These are phyloP conservation scores for Fusarium denticulatum DNA, from an alignment of 2,329 filamentous ascomycete genomes.

Conservation along the genomic window DNA sequence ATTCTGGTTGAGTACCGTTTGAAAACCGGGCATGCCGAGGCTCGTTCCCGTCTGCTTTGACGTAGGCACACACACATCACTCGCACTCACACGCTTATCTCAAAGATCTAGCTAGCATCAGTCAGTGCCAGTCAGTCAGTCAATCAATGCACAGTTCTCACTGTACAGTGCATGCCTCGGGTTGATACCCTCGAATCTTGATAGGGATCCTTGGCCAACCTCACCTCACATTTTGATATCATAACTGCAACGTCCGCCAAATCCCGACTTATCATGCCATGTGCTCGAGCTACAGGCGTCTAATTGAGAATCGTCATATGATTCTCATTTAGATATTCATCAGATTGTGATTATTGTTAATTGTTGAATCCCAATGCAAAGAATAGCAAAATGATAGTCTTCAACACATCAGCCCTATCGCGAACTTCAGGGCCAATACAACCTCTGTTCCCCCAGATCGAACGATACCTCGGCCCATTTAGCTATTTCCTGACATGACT, in stretches of 20 bases:
- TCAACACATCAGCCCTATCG: constrained; percentile 31
- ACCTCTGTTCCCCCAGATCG: constrained; percentile 22
- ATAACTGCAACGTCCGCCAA: constrained; percentile 4
- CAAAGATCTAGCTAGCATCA: constrained; percentile 23
- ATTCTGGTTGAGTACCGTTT: constrained; percentile 10
- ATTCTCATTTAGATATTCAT: not conserved
- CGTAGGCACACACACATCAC: not conserved
- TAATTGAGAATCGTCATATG: constrained; percentile 1
- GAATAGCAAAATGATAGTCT: not conserved
- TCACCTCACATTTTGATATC: constrained; percentile 10
- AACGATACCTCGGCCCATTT: constrained; percentile 41
- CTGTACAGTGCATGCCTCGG: constrained; percentile 7
- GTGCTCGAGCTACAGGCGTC: not conserved
- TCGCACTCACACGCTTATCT: constrained; percentile 22
- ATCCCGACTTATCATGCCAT: constrained; percentile 28
- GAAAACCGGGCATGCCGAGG: constrained; percentile 25
- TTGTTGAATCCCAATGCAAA: constrained; percentile 23
- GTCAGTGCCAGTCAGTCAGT: not conserved
- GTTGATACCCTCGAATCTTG: not conserved
- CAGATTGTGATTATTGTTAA: not conserved
- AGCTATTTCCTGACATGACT: constrained; percentile 25
- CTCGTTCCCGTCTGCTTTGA: not conserved
- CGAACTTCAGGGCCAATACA: constrained; percentile 12
- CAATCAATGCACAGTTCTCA: not conserved
- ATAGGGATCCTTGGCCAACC: not conserved